A percentile compares a stretch with the other conserved stretches of the same genome.
Conservation (phyloP, 1,139 yeast species). For the Wickerhamiella infanticola region DNA sequence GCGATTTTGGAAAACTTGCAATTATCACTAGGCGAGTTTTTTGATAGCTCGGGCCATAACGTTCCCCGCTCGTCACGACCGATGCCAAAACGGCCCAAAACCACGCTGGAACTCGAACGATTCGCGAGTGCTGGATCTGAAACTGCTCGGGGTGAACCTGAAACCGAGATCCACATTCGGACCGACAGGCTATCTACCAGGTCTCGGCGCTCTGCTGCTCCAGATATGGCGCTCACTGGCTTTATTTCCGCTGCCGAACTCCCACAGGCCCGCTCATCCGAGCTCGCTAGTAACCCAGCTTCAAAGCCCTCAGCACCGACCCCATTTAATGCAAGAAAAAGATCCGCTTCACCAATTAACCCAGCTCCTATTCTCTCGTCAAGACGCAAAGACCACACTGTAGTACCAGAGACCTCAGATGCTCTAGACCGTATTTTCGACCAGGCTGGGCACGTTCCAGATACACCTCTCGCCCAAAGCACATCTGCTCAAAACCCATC, state of each 20-base stretch:
- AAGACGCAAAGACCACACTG: not conserved
- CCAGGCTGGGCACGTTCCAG: not conserved
- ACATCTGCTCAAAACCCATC: not conserved
- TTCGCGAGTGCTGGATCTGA: slow-evolving; percentile 9
- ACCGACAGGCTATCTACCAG: not conserved
- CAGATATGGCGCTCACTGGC: not conserved
- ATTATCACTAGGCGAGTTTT: slow-evolving; percentile 15
- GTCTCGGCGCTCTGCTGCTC: not conserved
- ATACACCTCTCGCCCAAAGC: not conserved
- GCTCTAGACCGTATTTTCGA: not conserved
- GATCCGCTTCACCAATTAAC: too few relatives aligned
- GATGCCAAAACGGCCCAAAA: slow-evolving; percentile 5
- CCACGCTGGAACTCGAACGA: slow-evolving; percentile 2
- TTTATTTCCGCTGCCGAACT: not conserved
- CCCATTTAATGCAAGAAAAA: too few relatives aligned
- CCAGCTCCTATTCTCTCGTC: too few relatives aligned
- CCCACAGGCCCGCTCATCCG: not conserved
- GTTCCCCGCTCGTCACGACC: slow-evolving; percentile 17
- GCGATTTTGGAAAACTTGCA: slow-evolving; percentile 36
- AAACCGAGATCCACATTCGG: slow-evolving; percentile 5
- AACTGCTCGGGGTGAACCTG: not conserved
- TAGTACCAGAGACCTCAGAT: not conserved
- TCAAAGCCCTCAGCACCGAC: not conserved
- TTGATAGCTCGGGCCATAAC: slow-evolving; percentile 18
- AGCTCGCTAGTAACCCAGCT: not conserved